Evolutionary conservation across 2,329 filamentous ascomycete species (phyloP).

Genomic region (Trichophyton verrucosum): DNA sequence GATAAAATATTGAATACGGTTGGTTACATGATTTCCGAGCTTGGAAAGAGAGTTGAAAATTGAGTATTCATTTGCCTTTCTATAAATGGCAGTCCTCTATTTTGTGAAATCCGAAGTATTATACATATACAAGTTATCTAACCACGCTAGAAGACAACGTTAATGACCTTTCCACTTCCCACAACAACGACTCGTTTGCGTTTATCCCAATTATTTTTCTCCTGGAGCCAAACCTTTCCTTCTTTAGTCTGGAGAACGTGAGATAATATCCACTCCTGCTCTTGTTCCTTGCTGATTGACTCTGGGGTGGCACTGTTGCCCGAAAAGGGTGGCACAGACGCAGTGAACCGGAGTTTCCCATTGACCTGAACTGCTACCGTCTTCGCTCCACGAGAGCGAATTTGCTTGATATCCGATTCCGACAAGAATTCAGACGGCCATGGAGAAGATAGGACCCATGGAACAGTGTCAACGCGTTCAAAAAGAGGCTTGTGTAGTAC

Average conservation of each 20-base stretch:
- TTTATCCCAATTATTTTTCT: conserved; percentile 38
- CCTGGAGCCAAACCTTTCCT: conserved; percentile 45
- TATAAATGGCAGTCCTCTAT: not conserved
- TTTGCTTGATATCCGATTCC: conserved; percentile 29
- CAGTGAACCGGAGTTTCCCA: conserved; percentile 59
- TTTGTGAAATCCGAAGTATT: not conserved
- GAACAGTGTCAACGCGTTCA: conserved; percentile 7
- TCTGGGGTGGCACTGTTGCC: not conserved
- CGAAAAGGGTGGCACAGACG: conserved; percentile 48
- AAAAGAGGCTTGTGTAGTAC: conserved; percentile 34
- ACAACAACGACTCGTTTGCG: conserved; percentile 57
- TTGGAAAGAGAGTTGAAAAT: not conserved
- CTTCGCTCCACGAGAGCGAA: conserved; percentile 40
- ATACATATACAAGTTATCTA: not conserved
- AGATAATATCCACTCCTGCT: conserved; percentile 50
- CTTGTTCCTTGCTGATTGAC: conserved; percentile 16
- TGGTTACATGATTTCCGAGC: not conserved
- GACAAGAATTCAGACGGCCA: conserved; percentile 46
- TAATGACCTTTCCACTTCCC: conserved; percentile 55
- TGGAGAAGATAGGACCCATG: conserved; percentile 33
- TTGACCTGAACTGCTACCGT: conserved; percentile 60
- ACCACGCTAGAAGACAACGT: conserved; percentile 50
- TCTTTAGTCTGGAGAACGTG: conserved; percentile 50
- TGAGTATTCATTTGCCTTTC: not conserved
- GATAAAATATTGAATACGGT: not conserved